Conservation (phyloP, 78 protist species). For the Planoprotostelium fungivorum region DNA sequence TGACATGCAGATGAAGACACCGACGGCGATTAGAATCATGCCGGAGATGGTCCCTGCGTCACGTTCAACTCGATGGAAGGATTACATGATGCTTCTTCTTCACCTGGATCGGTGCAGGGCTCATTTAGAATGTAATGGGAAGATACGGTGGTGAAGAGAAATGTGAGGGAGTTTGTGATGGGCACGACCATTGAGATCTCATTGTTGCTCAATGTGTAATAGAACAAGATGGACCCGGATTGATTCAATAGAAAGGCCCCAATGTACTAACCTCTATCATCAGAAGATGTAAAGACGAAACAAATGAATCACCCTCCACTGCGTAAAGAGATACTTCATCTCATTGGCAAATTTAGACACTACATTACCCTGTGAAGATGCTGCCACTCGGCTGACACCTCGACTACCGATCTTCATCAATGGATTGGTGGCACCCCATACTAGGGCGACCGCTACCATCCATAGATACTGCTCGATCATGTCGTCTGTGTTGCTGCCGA, state of each 20-base stretch:
- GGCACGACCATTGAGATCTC: constrained; percentile 62
- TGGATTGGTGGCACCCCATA: constrained; percentile 67
- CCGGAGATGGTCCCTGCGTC: too few species aligned
- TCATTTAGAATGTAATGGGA: constrained; percentile 1
- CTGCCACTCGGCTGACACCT: constrained; percentile 22
- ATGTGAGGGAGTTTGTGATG: constrained; percentile 52
- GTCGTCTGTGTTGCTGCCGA: neutral
- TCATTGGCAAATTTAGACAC: constrained; percentile 22
- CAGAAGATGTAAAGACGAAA: neutral
- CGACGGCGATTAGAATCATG: too few species aligned
- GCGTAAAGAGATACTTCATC: constrained; percentile 40
- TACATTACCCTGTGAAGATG: neutral
- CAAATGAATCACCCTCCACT: constrained; percentile 18
- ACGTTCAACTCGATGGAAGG: too few species aligned
- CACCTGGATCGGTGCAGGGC: neutral
- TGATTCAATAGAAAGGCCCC: constrained; percentile 42
- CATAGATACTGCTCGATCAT: constrained; percentile 2
- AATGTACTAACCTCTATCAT: constrained; percentile 26
- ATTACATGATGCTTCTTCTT: too few species aligned
- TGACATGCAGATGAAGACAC: too few species aligned
- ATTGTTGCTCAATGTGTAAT: constrained; percentile 20
- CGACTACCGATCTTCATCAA: constrained; percentile 43
- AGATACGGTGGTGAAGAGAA: constrained; percentile 42
- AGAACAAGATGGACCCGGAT: constrained; percentile 52
- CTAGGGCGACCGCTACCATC: constrained; percentile 33